Conservation (phyloP, 495 filamentous ascomycete genomes). For the Echria macrotheca region DNA sequence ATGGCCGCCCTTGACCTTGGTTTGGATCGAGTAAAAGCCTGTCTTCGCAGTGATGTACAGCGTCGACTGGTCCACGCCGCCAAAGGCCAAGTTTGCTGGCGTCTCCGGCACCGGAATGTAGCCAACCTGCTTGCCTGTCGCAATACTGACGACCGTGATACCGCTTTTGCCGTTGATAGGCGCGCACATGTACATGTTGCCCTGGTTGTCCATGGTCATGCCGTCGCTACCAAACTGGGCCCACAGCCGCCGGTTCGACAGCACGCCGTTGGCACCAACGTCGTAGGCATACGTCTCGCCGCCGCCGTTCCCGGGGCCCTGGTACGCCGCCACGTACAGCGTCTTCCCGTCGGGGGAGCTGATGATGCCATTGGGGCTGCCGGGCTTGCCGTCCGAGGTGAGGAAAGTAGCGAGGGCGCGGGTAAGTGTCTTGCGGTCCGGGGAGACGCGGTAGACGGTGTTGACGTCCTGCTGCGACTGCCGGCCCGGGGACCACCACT, state of each 20-base stretch:
- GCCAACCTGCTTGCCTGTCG: conserved; percentile 13
- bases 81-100: conserved; percentile 16
- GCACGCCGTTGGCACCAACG: conserved; percentile 12
- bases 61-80: conserved; percentile 14
- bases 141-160: conserved; percentile 15
- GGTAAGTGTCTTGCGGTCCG: conserved; percentile 15
- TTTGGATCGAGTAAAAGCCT: conserved; percentile 14
- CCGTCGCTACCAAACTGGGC: conserved; percentile 12
- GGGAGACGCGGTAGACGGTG: conserved; percentile 14
- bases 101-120: conserved; percentile 11
- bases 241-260: conserved; percentile 13
- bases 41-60: conserved; percentile 15
- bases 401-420: conserved; percentile 10
- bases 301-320: conserved; percentile 10
- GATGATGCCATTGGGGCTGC: conserved; percentile 16
- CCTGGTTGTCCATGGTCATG: conserved; percentile 16
- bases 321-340: conserved; percentile 14
- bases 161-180: conserved; percentile 9
- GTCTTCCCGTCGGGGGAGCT: conserved; percentile 14
- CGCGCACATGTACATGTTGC: conserved; percentile 14
- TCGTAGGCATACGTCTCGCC: conserved; percentile 14
- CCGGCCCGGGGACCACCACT: conserved; percentile 11
- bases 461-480: conserved; percentile 11
- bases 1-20: conserved; percentile 16
- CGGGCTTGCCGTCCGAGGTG: conserved; percentile 12